Evolutionary conservation across 1,284 basidiomycete genomes (phyloP), one percentile per base, ranked within the genome.

Genomic region (Apiotrichum sp.): DNA sequence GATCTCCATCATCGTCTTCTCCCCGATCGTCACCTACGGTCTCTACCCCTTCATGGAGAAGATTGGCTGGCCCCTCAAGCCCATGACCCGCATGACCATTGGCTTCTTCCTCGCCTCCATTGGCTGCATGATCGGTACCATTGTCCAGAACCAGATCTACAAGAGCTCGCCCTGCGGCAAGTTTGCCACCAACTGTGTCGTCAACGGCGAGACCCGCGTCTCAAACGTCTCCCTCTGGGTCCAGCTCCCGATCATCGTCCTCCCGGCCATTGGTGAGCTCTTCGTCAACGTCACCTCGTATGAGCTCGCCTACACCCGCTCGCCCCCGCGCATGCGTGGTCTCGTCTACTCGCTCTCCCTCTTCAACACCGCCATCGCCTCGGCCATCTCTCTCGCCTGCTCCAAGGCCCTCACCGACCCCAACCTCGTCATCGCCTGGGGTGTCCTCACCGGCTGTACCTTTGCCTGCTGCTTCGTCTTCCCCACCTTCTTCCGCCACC

Each of bases 71-170:
- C 64, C 68, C 6, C 53, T 69, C 52, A 63, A 62, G 54, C 68
- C 69, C 50, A 71, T 69, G 66, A 65, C 63, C 35, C 58, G 65
- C 52, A 65, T 71, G 62, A 60, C 44, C 11, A 67, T 69, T 50
- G 72, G 72, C 51, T 72, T 69, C 63, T 41, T 70, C 50, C 62
- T 74, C 31, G 78, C 69, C 43, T 68, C 71, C 45, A 52, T 75
- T 47, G 66, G 67, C 62, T 76, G 76, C 70, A 68, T 78, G 62
- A 72, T 73, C 62, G 74, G 74, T 22, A 76, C 78, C 14, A 74
- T 80, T 48, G 56, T 79, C 31, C 79, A 80, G 62, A 72, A 74
- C 70, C 68, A 71, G 62, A 78, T 80, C 57, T 80, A 80, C 71
- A 54, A 70, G 59, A 70, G 61, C 7, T 76, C 72, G 32, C 70